Evolutionary conservation across 805 yeast genomes (phyloP).

Genomic region (Cephaloascus albidus): DNA sequence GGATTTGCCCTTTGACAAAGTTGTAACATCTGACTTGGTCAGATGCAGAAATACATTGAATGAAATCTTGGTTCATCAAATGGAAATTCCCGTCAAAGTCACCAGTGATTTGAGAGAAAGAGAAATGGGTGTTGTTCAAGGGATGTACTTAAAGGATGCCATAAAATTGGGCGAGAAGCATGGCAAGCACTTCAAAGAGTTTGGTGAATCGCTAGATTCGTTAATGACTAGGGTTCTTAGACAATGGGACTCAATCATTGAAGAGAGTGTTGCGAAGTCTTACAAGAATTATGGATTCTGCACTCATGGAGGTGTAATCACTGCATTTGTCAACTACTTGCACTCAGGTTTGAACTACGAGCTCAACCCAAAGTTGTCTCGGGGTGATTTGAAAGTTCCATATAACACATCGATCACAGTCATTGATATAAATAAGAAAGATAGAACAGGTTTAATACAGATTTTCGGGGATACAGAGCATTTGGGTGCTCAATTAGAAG

Average conservation of each 20-base stretch:
- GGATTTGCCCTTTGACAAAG: conserved; percentile 30
- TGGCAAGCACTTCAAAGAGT: conserved; percentile 49
- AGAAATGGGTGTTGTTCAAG: conserved; percentile 68
- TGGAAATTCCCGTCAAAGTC: conserved; percentile 13
- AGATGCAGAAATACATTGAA: conserved; percentile 56
- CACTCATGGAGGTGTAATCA: conserved; percentile 78
- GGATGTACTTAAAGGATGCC: conserved; percentile 64
- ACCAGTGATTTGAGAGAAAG: conserved; percentile 58
- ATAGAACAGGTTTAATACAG: conserved; percentile 33
- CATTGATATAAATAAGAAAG: conserved; percentile 41
- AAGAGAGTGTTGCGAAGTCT: conserved; percentile 20
- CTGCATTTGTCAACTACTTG: conserved; percentile 46
- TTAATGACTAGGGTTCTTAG: conserved; percentile 38
- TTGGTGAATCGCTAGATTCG: conserved; percentile 50
- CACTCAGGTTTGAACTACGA: conserved; percentile 25
- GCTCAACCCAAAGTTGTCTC: conserved; percentile 26
- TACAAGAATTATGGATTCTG: conserved; percentile 48
- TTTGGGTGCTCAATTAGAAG: conserved; percentile 46
- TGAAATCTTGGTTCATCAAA: conserved; percentile 21
- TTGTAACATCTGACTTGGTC: conserved; percentile 41
- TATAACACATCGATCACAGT: conserved; percentile 69
- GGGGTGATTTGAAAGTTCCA: conserved; percentile 44
- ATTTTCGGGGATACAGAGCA: conserved; percentile 62
- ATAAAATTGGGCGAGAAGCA: conserved; percentile 35
- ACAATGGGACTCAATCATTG: conserved; percentile 34